Evolutionary conservation across 2,329 filamentous ascomycete genomes (phyloP).

Genomic region (Fusarium sp.): DNA sequence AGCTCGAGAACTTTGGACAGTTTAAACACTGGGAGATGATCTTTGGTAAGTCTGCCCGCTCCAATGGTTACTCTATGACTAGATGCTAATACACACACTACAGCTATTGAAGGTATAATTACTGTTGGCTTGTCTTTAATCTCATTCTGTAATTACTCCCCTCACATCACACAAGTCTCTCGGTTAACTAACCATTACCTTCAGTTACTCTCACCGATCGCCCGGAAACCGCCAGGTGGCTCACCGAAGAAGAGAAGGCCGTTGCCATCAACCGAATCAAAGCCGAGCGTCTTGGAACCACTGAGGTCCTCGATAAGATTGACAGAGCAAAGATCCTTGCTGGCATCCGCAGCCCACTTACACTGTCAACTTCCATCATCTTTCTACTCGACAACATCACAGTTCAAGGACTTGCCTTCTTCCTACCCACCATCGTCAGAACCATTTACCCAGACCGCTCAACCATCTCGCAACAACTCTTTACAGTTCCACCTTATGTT

Average conservation of each 20-base stretch:
- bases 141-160: conserved; percentile 8
- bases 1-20: conserved; percentile 68
- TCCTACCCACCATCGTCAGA: conserved; percentile 78
- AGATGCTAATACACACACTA: neutral
- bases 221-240: conserved; percentile 76
- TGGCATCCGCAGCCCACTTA: conserved; percentile 76
- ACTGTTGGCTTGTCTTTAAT: conserved; percentile 67
- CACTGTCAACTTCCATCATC: conserved; percentile 65
- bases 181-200: neutral
- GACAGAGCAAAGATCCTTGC: conserved; percentile 71
- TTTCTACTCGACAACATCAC: conserved; percentile 79
- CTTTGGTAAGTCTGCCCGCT: conserved; percentile 57
- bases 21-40: conserved; percentile 78
- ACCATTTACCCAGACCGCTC: conserved; percentile 74
- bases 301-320: conserved; percentile 70
- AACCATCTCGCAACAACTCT: conserved; percentile 76
- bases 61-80: accelerated
- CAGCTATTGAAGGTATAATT: conserved; percentile 77
- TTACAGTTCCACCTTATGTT: conserved; percentile 79
- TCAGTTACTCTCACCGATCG: conserved; percentile 75
- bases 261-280: conserved; percentile 74
- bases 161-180: accelerated
- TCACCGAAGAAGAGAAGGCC: conserved; percentile 73
- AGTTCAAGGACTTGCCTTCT: conserved; percentile 80
- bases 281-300: conserved; percentile 69